Conservation (phyloP, 1,284 basidiomycete species). For the Puccinia brachypodii region DNA sequence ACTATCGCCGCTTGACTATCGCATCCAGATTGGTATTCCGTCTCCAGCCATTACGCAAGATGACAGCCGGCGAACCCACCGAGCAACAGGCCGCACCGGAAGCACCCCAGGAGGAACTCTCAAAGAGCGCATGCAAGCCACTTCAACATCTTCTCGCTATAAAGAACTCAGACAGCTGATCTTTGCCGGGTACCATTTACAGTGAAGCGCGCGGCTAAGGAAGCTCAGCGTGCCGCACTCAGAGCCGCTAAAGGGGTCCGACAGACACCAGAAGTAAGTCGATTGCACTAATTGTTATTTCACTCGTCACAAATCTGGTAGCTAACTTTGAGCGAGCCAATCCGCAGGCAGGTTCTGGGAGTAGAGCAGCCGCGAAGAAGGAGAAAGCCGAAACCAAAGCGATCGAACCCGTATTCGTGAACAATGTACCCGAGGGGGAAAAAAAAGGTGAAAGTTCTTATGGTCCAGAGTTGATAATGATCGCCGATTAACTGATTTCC, state of each 20-base stretch:
- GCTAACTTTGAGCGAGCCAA: background rate
- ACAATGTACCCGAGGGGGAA: slow-evolving; percentile 31
- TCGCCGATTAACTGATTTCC: background rate
- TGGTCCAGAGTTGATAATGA: background rate
- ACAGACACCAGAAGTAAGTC: background rate
- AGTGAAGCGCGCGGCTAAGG: slow-evolving; percentile 44
- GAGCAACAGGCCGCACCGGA: background rate
- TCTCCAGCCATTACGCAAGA: background rate
- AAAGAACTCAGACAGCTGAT: background rate
- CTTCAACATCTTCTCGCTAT: background rate
- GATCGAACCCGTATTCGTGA: slow-evolving; percentile 28
- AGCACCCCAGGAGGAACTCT: slow-evolving; percentile 24
- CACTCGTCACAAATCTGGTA: background rate
- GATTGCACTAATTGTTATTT: background rate
- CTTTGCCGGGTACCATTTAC: background rate
- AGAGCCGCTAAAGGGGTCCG: slow-evolving; percentile 27
- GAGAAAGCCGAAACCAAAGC: slow-evolving; percentile 19
- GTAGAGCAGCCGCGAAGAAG: slow-evolving; percentile 35
- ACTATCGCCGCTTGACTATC: background rate
- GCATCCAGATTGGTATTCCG: background rate
- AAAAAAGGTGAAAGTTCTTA: slow-evolving; percentile 17
- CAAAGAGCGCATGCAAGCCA: slow-evolving; percentile 32
- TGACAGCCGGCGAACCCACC: background rate
- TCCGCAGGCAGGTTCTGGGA: background rate
- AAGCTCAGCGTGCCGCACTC: slow-evolving; percentile 35